Evolutionary conservation across 2,329 filamentous ascomycete genomes (phyloP), one percentile per base, ranked within the genome.

Genomic region (Huntiella omanensis): DNA sequence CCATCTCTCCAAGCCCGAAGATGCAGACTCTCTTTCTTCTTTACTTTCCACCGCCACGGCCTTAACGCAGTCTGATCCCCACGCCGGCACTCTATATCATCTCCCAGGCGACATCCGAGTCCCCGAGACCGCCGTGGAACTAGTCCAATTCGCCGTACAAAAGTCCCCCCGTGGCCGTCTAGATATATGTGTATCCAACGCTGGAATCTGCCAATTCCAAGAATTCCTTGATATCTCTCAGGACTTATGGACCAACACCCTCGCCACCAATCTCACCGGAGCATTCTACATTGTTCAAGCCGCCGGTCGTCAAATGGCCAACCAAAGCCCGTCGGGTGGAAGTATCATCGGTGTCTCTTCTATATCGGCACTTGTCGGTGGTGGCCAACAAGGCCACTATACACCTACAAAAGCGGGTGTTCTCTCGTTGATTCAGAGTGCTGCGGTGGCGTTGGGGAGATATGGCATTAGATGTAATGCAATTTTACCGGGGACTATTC

Each of bases 231-330:
- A 80, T 15, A 71, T 93, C 39, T 68, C 75, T 7, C 71, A 76
- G 1, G 71, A 79, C 48, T 75, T 92, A 46, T 81, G 86, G 56
- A 64, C 72, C 51, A 67, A 69, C 46, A 92, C 85, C 2, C 67
- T 92, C 36, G 67, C 72, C 34, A 88, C 83, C 43, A 94, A 94
- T 62, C 75, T 94, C 53, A 77, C 80, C 53, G 86, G 86, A 39
- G 82, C 85, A n/a, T 93, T 92, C 65, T 87, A 86, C 64, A 71
- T 83, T 33, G 79, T 82, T 16, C 86, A 93, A 66, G 83, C 85
- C 0, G 86, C 84, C 2, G 85, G 83, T 1, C 73, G 78, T 2
- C 83, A 91, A 59, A 91, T 94, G 81, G 77, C 80, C 0, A 53
- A 58, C 28, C 70, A 83, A 54, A 64, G 67, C 2, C 75, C 77